Evolutionary conservation across 1,284 basidiomycete species (phyloP).

Genomic region (Ceratorhiza oryzae-sativae): DNA sequence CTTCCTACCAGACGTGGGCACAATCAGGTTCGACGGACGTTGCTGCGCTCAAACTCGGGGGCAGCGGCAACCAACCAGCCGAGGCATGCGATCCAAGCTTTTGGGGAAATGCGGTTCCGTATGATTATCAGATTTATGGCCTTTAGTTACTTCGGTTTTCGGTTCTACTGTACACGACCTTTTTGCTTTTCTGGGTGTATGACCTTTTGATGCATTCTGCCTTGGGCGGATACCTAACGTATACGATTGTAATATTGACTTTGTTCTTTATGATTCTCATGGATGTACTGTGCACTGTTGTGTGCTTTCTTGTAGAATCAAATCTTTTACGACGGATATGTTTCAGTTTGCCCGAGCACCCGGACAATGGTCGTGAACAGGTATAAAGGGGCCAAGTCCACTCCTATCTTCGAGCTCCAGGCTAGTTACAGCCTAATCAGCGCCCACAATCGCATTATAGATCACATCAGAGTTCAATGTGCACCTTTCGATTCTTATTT

Average conservation of each 20-base stretch:
- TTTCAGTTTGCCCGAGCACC: background rate
- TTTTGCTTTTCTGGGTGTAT: background rate
- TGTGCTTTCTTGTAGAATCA: background rate
- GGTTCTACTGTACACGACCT: background rate
- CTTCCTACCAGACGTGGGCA: slow-evolving; percentile 57
- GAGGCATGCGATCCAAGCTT: slow-evolving; percentile 68
- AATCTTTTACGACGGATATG: background rate
- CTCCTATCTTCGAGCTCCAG: background rate
- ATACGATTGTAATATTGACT: slow-evolving; percentile 19
- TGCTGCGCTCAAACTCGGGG: slow-evolving; percentile 64
- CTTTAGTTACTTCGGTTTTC: slow-evolving; percentile 51
- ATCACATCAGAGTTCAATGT: background rate
- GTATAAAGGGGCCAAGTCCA: background rate
- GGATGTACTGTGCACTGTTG: background rate
- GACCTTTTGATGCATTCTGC: background rate
- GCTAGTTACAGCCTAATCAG: background rate
- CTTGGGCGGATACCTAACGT: background rate
- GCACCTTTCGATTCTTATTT: background rate
- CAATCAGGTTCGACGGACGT: slow-evolving; percentile 56
- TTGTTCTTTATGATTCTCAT: slow-evolving; percentile 9
- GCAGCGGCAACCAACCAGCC: slow-evolving; percentile 54
- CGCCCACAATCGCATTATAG: too few species aligned
- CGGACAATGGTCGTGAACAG: background rate
- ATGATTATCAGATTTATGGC: slow-evolving; percentile 72
- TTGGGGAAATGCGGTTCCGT: slow-evolving; percentile 68